Percentiles rank a stretch among this genome's conserved stretches.
These are phyloP conservation scores for Macadamia tetraphylla DNA, from an alignment of 164 flowering plant species.

Conservation along the genomic window DNA sequence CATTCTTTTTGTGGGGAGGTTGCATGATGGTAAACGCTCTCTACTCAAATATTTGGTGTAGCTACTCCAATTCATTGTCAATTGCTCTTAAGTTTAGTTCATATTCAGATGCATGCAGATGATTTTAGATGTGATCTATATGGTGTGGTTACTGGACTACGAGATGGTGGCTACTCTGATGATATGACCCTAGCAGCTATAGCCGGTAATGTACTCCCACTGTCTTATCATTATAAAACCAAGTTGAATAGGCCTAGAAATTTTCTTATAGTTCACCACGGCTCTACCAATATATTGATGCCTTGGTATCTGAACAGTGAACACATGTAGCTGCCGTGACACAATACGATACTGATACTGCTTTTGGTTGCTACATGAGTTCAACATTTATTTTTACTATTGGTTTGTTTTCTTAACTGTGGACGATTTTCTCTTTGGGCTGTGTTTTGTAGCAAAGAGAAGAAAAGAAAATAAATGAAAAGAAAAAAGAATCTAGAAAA, in stretches of 20 bases:
- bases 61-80: slow-evolving; percentile 1
- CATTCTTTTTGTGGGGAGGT: slow-evolving; percentile 98
- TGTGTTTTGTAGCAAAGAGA: no score
- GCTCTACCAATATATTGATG: background rate
- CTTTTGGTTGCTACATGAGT: no score
- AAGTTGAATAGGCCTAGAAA: background rate
- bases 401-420: no score
- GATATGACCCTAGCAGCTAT: slow-evolving; percentile 99
- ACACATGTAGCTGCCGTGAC: no score
- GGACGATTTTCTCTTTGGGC: no score
- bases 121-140: slow-evolving; percentile 76
- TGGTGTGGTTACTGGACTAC: slow-evolving; percentile 75
- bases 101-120: slow-evolving; percentile 92
- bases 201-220: slow-evolving; percentile 46
- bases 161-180: slow-evolving; percentile 95
- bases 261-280: background rate
- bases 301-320: no score
- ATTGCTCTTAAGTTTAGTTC: slow-evolving; percentile 10
- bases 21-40: slow-evolving; percentile 87
- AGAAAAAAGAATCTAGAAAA: no score
- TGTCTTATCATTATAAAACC: background rate
- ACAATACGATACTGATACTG: no score
- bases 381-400: no score
- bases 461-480: no score
- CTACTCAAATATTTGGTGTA: slow-evolving; percentile 1